These are phyloP conservation scores for Pseudopithomyces maydicus DNA, from an alignment of 2,329 filamentous ascomycete species.

Conservation along the genomic window DNA sequence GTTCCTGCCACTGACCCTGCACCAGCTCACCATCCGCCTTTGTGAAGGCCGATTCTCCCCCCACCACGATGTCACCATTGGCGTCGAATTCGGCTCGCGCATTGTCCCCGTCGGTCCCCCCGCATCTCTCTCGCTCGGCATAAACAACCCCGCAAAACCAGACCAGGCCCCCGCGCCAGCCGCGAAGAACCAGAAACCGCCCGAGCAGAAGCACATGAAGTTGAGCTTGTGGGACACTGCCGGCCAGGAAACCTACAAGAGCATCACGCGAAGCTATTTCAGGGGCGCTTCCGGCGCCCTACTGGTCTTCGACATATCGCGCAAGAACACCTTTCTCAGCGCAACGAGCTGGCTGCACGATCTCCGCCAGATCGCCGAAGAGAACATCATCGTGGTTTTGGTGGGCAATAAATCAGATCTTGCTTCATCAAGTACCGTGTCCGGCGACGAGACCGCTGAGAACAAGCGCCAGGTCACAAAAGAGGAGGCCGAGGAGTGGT, in stretches of 20 bases:
- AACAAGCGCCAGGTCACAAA: conserved; percentile 79
- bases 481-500: conserved; percentile 90
- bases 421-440: conserved; percentile 54
- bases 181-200: conserved; percentile 37
- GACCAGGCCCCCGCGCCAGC: conserved; percentile 20
- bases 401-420: conserved; percentile 96
- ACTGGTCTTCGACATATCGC: conserved; percentile 92
- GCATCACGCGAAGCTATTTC: conserved; percentile 92
- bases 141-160: conserved; percentile 54
- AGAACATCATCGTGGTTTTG: conserved; percentile 90
- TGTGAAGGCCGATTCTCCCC: conserved; percentile 95
- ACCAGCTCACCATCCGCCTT: conserved; percentile 83
- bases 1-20: conserved; percentile 15
- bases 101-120: conserved; percentile 90
- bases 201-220: conserved; percentile 80
- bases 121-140: conserved; percentile 63
- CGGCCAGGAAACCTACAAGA: conserved; percentile 97
- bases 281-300: conserved; percentile 78
- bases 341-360: conserved; percentile 94
- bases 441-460: conserved; percentile 39
- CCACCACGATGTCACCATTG: conserved; percentile 96
- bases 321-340: conserved; percentile 82
- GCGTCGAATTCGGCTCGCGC: conserved; percentile 92
- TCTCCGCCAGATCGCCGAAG: conserved; percentile 91
- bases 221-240: conserved; percentile 94